Evolutionary conservation across 2,329 filamentous ascomycete species (phyloP), one percentile per base, ranked within the genome.

Genomic region (Verticillium dahliae): DNA sequence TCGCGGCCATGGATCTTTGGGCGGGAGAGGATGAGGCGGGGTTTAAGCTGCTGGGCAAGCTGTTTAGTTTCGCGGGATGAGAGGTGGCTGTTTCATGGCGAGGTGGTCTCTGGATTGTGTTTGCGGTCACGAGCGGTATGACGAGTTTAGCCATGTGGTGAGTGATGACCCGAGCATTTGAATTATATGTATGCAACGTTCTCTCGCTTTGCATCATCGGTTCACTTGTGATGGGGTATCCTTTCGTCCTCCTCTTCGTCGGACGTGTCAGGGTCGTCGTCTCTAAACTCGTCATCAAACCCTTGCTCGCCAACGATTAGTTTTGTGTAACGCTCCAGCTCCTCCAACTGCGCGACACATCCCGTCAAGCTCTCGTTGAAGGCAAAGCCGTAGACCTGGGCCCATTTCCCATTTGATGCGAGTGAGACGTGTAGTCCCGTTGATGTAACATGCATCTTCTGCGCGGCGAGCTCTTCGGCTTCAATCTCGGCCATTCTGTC

Each of bases 261-360:
- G 6, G 45, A 50, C 1, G 45, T 18, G 22, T 50, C 45, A 9
- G 45, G 27, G n/a, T 13, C 6, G 7, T 56, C 54, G 6, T 18
- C 31, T 22, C 18, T 33, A 11, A 56, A 56, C 9, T 56, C 54
- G 33, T 56, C 54, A 34, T 56, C 54, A 22, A 34, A 56, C 74
- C 78, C 77, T 66, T 80, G 78, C 68, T 86, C 83, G 14, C 84
- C 84, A 38, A 83, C 79, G 65, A 86, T 83, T 56, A 80, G 77
- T 69, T 85, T 86, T 2, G 82, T 85, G 62, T 80, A 85, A 63
- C 75, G 80, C 67, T 85, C 80, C 56, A 87, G 69, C 62, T 81
- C 76, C 65, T 83, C 79, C 2, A 86, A 68, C 65, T 86, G 80
- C 58, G 79, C 77, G 5, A 84, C 78, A 69, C 85, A 84, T 3